Evolutionary conservation across 1,284 basidiomycete genomes (phyloP).

Genomic region (Leccinum subfulvum): DNA sequence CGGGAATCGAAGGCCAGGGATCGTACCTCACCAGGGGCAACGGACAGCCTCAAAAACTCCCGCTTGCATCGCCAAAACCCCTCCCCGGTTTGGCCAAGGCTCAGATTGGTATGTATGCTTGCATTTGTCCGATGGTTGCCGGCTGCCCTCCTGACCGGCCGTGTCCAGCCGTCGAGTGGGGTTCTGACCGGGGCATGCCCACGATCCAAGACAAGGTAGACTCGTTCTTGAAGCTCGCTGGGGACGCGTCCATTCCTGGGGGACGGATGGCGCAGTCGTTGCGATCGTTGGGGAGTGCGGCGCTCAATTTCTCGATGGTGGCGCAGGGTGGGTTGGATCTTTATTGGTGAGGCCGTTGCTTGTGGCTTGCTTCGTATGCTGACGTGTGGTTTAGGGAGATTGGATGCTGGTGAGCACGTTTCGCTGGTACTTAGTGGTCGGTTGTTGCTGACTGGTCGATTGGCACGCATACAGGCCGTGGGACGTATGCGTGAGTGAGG

Average conservation of each 20-base stretch:
- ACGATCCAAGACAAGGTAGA: slow-evolving; percentile 66
- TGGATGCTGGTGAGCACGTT: slow-evolving; percentile 66
- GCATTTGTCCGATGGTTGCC: not conserved
- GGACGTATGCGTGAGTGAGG: slow-evolving; percentile 74
- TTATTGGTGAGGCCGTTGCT: slow-evolving; percentile 62
- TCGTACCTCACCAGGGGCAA: slow-evolving; percentile 67
- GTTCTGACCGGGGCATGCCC: slow-evolving; percentile 70
- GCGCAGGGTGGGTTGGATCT: slow-evolving; percentile 83
- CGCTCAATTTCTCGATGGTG: slow-evolving; percentile 84
- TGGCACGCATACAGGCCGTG: slow-evolving; percentile 48
- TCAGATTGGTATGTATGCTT: slow-evolving; percentile 51
- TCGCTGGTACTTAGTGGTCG: not conserved
- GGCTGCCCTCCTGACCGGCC: not conserved
- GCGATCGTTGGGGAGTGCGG: slow-evolving; percentile 82
- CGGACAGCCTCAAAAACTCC: slow-evolving; percentile 65
- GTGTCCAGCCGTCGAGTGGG: slow-evolving; percentile 82
- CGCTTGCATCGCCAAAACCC: slow-evolving; percentile 65
- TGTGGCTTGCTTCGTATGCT: not conserved
- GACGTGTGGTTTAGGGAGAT: slow-evolving; percentile 66
- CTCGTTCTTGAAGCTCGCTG: slow-evolving; percentile 78
- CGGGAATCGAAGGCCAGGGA: slow-evolving; percentile 76
- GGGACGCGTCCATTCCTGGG: slow-evolving; percentile 65
- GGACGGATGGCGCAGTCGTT: slow-evolving; percentile 89
- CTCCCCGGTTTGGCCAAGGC: slow-evolving; percentile 78
- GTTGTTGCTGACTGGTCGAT: slow-evolving; percentile 8